Conservation (phyloP, 495 filamentous ascomycete genomes). For the Platismatia glauca region DNA sequence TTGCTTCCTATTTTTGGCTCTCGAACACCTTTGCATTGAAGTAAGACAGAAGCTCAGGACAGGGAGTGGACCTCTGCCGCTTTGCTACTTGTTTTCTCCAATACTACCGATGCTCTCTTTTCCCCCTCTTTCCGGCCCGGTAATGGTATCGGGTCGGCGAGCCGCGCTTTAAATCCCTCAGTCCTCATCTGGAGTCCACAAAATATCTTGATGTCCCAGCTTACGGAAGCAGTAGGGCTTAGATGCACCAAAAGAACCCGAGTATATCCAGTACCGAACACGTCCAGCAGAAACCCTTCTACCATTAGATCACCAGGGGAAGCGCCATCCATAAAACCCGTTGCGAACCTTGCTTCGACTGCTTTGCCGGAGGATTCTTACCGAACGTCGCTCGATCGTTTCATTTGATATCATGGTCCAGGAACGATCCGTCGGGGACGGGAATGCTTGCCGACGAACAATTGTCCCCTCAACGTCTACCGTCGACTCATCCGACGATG, state of each 20-base stretch:
- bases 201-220: background rate
- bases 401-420: background rate
- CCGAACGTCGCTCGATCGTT: background rate
- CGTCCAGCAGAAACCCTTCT: background rate
- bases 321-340: background rate
- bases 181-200: background rate
- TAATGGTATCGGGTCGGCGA: background rate
- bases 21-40: background rate
- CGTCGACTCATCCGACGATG: background rate
- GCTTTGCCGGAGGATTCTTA: background rate
- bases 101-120: background rate
- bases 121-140: background rate
- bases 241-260: background rate
- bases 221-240: background rate
- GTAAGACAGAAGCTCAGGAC: background rate
- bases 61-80: background rate
- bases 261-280: slow-evolving; percentile 7
- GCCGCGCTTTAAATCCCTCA: background rate
- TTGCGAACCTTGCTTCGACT: background rate
- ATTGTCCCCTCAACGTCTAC: background rate
- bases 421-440: too few relatives aligned
- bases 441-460: background rate
- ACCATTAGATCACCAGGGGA: background rate
- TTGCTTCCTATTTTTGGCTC: background rate
- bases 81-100: background rate